A percentile compares a stretch with the other conserved stretches of the same genome.
These are phyloP conservation scores for Boletus calvinii DNA, from an alignment of 1,284 basidiomycete species.

Conservation along the genomic window DNA sequence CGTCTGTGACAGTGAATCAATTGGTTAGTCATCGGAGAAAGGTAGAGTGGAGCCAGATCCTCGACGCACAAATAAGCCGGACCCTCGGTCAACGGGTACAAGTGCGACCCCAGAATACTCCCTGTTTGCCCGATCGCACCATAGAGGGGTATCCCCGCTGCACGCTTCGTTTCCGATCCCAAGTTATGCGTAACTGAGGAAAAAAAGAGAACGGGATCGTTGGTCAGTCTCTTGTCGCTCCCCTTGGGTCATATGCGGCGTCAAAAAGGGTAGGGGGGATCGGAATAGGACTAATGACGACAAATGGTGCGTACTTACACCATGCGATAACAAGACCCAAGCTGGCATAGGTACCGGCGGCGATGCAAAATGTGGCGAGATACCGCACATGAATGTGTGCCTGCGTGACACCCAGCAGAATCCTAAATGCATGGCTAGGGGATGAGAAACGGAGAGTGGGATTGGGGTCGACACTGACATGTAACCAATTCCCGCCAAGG, in stretches of 20 bases:
- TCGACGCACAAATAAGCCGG: conserved; percentile 58
- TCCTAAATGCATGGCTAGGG: conserved; percentile 10
- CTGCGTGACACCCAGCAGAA: conserved; percentile 22
- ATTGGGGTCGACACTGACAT: conserved; percentile 21
- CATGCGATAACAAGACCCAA: conserved; percentile 69
- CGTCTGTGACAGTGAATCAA: conserved; percentile 15
- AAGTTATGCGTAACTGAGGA: conserved; percentile 65
- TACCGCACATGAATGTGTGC: conserved; percentile 56
- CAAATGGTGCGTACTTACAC: conserved; percentile 48
- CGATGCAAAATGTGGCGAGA: conserved; percentile 69
- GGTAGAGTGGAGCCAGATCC: too few species aligned
- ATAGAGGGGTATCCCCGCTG: conserved; percentile 71
- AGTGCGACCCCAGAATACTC: conserved; percentile 67
- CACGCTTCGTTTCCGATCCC: conserved; percentile 75
- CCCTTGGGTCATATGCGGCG: too few species aligned
- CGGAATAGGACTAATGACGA: too few species aligned
- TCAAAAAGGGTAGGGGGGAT: too few species aligned
- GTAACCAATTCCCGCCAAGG: conserved; percentile 63
- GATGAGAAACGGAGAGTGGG: conserved; percentile 1
- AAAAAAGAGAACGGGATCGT: neutral
- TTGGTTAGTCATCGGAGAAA: conserved; percentile 1
- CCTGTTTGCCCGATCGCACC: conserved; percentile 76
- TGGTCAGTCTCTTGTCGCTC: neutral
- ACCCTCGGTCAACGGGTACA: conserved; percentile 63
- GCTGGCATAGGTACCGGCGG: conserved; percentile 65